phyloP scores from a whole-genome alignment of 768 basidiomycete genomes.

The Amanita rubescens region DNA sequence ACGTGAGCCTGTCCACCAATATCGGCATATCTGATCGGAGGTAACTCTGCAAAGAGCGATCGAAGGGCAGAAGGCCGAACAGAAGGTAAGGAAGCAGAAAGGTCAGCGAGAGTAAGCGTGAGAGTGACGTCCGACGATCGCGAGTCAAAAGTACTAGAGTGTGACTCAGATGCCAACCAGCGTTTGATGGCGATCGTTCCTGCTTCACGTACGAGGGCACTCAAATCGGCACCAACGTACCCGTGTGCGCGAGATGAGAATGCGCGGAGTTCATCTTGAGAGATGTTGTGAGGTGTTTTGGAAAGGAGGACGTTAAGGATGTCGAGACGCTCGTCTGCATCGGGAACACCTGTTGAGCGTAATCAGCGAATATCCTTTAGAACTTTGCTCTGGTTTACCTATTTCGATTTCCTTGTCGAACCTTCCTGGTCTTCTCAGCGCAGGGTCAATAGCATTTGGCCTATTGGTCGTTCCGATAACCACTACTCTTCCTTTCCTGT shows the following conservation, averaged over 20 bases:
- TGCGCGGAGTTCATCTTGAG: slow-evolving; percentile 47
- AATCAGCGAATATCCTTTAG: background rate
- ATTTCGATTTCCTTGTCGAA: slow-evolving; percentile 97
- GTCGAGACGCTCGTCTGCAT: slow-evolving; percentile 72
- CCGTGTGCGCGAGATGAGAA: slow-evolving; percentile 84
- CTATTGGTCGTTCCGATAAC: slow-evolving; percentile 96
- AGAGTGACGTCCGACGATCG: slow-evolving; percentile 3
- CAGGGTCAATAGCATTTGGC: slow-evolving; percentile 93
- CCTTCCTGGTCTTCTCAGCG: slow-evolving; percentile 79
- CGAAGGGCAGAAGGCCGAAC: slow-evolving; percentile 94
- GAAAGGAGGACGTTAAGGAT: slow-evolving; percentile 83
- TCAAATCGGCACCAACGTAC: slow-evolving; percentile 94
- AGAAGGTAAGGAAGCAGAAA: slow-evolving; percentile 61
- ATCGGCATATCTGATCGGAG: slow-evolving; percentile 75
- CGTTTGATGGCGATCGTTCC: slow-evolving; percentile 89
- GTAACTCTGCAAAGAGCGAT: slow-evolving; percentile 83
- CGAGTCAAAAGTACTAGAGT: slow-evolving; percentile 14
- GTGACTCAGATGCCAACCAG: slow-evolving; percentile 36
- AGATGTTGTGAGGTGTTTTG: slow-evolving; percentile 72
- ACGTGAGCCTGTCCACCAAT: slow-evolving; percentile 82
- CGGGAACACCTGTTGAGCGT: slow-evolving; percentile 65
- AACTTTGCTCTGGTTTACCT: slow-evolving; percentile 35
- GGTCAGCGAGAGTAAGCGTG: slow-evolving; percentile 51
- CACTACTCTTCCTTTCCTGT: slow-evolving; percentile 59
- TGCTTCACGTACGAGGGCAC: slow-evolving; percentile 87